Evolutionary conservation across 2,329 filamentous ascomycete genomes (phyloP).

Genomic region (Claviceps purpurea): DNA sequence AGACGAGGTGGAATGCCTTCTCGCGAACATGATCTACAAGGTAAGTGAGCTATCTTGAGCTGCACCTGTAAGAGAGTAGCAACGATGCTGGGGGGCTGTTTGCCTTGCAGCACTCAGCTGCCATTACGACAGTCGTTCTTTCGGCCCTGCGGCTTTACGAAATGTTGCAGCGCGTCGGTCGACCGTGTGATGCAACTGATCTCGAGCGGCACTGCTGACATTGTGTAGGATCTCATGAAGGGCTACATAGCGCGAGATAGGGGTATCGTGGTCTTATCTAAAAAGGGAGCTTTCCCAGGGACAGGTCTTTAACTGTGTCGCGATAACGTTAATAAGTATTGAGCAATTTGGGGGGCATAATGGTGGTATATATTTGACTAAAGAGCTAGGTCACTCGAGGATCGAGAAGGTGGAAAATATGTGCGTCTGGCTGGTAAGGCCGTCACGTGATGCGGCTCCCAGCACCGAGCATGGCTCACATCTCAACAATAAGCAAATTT

Average conservation of each 20-base stretch:
- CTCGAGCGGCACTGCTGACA: conserved; percentile 12
- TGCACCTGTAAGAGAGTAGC: neutral
- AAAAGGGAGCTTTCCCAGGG: conserved; percentile 84
- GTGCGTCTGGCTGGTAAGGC: too few relatives aligned
- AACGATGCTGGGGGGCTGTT: neutral
- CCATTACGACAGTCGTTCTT: neutral
- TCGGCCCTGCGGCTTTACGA: neutral
- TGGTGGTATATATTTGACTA: too few relatives aligned
- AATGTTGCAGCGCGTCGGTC: neutral
- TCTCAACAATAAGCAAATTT: neutral
- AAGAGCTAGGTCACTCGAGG: too few relatives aligned
- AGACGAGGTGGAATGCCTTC: conserved; percentile 88
- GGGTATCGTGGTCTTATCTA: conserved; percentile 83
- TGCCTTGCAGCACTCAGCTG: neutral
- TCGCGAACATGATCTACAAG: conserved; percentile 98
- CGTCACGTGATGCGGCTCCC: too few relatives aligned
- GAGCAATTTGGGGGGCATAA: too few relatives aligned
- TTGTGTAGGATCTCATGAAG: conserved; percentile 73
- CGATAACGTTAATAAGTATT: neutral
- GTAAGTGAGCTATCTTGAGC: conserved; percentile 37
- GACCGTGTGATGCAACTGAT: neutral
- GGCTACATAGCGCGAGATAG: conserved; percentile 91
- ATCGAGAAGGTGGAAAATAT: too few relatives aligned
- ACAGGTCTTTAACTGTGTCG: conserved; percentile 49
- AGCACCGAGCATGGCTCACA: too few relatives aligned